Evolutionary conservation across 495 filamentous ascomycete genomes (phyloP), one percentile per base, ranked within the genome.

Genomic region (Penicillium roqueforti): DNA sequence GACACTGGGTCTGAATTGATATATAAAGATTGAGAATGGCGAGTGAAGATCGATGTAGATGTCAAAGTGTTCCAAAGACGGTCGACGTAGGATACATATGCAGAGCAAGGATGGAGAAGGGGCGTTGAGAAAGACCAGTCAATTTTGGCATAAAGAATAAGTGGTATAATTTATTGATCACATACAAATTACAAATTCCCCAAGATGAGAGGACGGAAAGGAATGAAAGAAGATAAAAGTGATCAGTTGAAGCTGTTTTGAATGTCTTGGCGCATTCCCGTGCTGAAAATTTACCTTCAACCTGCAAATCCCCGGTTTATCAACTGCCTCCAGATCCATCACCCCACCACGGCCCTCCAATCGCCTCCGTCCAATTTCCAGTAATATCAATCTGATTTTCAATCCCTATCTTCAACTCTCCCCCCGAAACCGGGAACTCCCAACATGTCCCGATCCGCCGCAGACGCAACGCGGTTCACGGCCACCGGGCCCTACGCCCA

Each of bases 391-490:
- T 18, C 23, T 25, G 29, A n/a, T 16, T 32, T 10, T 16, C 32
- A 37, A 37, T 28, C 7, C 6, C 13, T 11, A 26, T 38, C 8
- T 26, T 3, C 20, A 49, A 22, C 3, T 13, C 31, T 20, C 34
- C 36, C 48, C 14, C 34, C 47, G 26, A 40, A 46, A 19, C 9
- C 38, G 43, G 40, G 18, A 38, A 31, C 20, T n/a, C 45, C 19
- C 58, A 66, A 31, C 53, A 89, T 91, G 83, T 82, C 91, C 60
- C 92, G 92, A 70, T 92, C 88, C 72, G 86, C 91, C 67, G 84
- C 83, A 58, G 93, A 97, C 75, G 91, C 93, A 54, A 98, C 93
- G 67, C 85, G 92, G 56, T 98, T 98, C 80, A 97, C 92, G 46
- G 82, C 92, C 28, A 95, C 89, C 37, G 88, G 86, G 47, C 92